Conservation (phyloP, 805 yeast genomes). For the Ogataea populi-albae region DNA sequence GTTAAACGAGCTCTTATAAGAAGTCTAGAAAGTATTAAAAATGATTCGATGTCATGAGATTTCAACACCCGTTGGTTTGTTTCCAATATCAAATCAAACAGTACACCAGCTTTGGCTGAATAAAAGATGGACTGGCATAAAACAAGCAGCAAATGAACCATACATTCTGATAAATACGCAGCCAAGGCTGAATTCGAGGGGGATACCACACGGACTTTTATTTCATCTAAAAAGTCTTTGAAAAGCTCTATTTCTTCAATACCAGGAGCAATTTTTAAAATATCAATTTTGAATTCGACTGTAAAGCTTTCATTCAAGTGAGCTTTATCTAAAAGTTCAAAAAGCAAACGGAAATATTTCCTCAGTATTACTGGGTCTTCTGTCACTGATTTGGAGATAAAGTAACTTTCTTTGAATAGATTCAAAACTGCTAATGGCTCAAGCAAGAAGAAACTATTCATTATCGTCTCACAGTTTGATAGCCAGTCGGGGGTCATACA, state of each 20-base stretch:
- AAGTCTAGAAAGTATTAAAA: slow-evolving; percentile 49
- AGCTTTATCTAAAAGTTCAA: slow-evolving; percentile 2
- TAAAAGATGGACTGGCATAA: slow-evolving; percentile 16
- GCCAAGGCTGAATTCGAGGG: slow-evolving; percentile 5
- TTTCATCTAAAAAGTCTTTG: slow-evolving; percentile 3
- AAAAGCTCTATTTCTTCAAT: slow-evolving; percentile 9
- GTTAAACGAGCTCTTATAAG: slow-evolving; percentile 49
- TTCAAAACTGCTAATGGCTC: slow-evolving; percentile 24
- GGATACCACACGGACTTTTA: slow-evolving; percentile 2
- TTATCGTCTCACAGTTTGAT: slow-evolving; percentile 40
- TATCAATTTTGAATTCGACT: not conserved
- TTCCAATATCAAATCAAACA: slow-evolving; percentile 12
- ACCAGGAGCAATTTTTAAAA: slow-evolving; percentile 4
- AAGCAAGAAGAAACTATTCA: slow-evolving; percentile 40
- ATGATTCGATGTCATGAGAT: slow-evolving; percentile 20
- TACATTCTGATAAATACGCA: slow-evolving; percentile 3
- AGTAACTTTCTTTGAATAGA: slow-evolving; percentile 21
- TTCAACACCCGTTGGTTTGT: slow-evolving; percentile 11
- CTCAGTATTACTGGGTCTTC: slow-evolving; percentile 13
- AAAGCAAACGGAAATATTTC: slow-evolving; percentile 18
- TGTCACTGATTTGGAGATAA: slow-evolving; percentile 15
- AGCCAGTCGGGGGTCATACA: slow-evolving; percentile 53
- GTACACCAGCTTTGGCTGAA: slow-evolving; percentile 9
- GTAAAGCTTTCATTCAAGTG: not conserved
- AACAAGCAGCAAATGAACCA: slow-evolving; percentile 14